Evolutionary conservation across 495 filamentous ascomycete genomes (phyloP).

Genomic region (Astrocystis sublimbata): DNA sequence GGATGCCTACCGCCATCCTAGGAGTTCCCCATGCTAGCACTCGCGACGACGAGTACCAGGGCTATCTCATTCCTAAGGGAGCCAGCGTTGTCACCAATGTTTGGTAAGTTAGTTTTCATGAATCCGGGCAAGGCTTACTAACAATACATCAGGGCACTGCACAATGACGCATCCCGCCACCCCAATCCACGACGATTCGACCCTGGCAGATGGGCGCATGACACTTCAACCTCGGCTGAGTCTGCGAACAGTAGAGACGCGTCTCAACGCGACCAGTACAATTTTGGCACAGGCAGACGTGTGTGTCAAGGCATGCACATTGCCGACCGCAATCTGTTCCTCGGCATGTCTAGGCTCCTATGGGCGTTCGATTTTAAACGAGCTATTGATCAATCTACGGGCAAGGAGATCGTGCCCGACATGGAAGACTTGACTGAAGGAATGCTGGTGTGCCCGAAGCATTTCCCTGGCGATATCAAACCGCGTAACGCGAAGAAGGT

Average conservation of each 20-base stretch:
- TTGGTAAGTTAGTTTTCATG: constrained; percentile 16
- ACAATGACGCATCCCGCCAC: constrained; percentile 8
- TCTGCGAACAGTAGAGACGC: background rate
- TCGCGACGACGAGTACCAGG: constrained; percentile 46
- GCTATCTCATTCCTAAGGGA: constrained; percentile 38
- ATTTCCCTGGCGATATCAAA: constrained; percentile 24
- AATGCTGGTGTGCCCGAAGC: constrained; percentile 23
- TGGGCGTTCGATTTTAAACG: constrained; percentile 50
- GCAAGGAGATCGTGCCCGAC: constrained; percentile 34
- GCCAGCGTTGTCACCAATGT: constrained; percentile 34
- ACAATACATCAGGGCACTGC: background rate
- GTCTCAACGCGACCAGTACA: constrained; percentile 20
- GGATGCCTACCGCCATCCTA: constrained; percentile 53
- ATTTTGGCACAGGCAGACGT: constrained; percentile 56
- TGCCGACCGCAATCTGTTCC: constrained; percentile 52
- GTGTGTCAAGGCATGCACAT: constrained; percentile 54
- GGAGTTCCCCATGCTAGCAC: constrained; percentile 53
- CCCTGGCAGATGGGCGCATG: background rate
- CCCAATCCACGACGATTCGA: constrained; percentile 6
- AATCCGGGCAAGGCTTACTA: constrained; percentile 37
- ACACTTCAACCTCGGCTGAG: background rate
- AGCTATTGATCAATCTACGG: constrained; percentile 24
- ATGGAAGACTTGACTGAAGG: constrained; percentile 34
- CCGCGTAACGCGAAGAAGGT: constrained; percentile 23
- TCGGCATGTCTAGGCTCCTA: constrained; percentile 46